phyloP scores from a whole-genome alignment of 2,329 filamentous ascomycete species.

The Xylaria hypoxylon region DNA sequence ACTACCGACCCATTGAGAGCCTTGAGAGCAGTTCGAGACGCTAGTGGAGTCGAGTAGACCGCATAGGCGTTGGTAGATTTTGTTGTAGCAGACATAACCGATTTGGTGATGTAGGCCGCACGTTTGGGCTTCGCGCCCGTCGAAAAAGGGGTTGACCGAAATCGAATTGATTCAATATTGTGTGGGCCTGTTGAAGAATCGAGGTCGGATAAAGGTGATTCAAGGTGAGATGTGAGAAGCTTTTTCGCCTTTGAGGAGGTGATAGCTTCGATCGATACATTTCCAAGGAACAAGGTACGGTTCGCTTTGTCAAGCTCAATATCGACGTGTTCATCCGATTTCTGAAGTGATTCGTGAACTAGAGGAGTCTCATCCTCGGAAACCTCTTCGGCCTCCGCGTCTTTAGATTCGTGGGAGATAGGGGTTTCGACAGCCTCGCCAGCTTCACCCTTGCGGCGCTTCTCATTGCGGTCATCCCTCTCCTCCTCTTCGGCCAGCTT shows the following conservation, averaged over 20 bases:
- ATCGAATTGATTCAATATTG: conserved; percentile 90
- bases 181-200: conserved; percentile 64
- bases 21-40: conserved; percentile 79
- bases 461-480: conserved; percentile 63
- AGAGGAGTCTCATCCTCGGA: conserved; percentile 53
- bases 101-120: conserved; percentile 91
- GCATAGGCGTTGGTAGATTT: conserved; percentile 94
- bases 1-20: conserved; percentile 86
- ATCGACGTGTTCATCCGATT: conserved; percentile 57
- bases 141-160: conserved; percentile 91
- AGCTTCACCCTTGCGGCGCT: conserved; percentile 63
- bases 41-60: conserved; percentile 81
- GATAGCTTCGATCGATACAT: conserved; percentile 86
- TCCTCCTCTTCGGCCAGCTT: conserved; percentile 71
- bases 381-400: conserved; percentile 12
- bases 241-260: conserved; percentile 85
- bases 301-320: conserved; percentile 83
- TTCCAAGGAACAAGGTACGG: conserved; percentile 92
- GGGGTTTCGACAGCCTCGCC: conserved; percentile 45
- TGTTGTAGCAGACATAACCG: conserved; percentile 90
- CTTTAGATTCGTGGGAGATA: conserved; percentile 22
- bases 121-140: conserved; percentile 84
- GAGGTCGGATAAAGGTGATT: conserved; percentile 74
- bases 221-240: conserved; percentile 78
- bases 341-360: conserved; percentile 71